Evolutionary conservation across 2,329 filamentous ascomycete genomes (phyloP).

Genomic region (Calonectria multiphialidica): DNA sequence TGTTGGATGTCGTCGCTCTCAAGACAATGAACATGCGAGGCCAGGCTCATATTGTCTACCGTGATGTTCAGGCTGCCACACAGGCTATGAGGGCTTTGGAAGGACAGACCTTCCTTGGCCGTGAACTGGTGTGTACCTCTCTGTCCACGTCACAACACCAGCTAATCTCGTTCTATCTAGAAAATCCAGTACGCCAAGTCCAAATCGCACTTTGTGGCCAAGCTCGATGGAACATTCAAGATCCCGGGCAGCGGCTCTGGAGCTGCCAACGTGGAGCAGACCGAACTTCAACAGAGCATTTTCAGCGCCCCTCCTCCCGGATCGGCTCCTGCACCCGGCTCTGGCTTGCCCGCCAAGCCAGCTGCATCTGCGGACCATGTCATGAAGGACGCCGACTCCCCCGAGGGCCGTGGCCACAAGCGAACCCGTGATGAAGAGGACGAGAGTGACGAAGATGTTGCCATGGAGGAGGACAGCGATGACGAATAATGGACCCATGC

Average conservation of each 20-base stretch:
- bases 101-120: conserved; percentile 87
- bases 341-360: conserved; percentile 62
- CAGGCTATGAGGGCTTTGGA: conserved; percentile 93
- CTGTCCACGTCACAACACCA: not conserved
- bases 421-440: conserved; percentile 75
- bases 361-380: conserved; percentile 58
- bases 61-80: conserved; percentile 90
- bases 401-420: conserved; percentile 75
- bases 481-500: conserved; percentile 66
- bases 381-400: conserved; percentile 64
- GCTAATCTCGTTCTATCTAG: conserved; percentile 58
- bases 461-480: conserved; percentile 79
- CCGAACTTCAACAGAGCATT: conserved; percentile 83
- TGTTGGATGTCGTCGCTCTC: conserved; percentile 91
- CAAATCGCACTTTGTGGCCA: conserved; percentile 88
- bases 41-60: conserved; percentile 92
- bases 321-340: conserved; percentile 54
- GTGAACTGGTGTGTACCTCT: conserved; percentile 76
- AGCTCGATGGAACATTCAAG: conserved; percentile 91
- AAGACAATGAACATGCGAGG: conserved; percentile 95
- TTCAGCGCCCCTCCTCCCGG: conserved; percentile 76
- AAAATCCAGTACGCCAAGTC: conserved; percentile 92
- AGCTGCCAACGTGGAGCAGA: conserved; percentile 71
- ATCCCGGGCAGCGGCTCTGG: conserved; percentile 68
- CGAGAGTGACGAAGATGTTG: conserved; percentile 76